Base-by-base conservation (phyloP, 1,139 yeast genomes). In the Yamadazyma pseudoaaseri region DNA sequence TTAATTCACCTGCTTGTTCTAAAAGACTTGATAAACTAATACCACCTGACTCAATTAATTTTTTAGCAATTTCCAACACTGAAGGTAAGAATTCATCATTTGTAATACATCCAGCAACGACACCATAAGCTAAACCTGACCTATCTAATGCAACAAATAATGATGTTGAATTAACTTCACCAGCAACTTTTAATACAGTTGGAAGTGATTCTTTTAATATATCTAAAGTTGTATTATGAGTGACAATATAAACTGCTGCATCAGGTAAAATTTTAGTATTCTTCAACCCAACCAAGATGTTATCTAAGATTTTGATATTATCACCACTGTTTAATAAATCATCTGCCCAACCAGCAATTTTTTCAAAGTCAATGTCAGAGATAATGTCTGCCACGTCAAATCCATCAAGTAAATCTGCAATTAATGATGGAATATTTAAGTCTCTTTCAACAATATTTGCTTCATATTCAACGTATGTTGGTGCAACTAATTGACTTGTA, bases 81-180 rank as follows among this genome's bases (percentile, higher is more conserved):
- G 60, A 51, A 26, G 66, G 64, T 35, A 60, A 47, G 28, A 58
- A 51, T n/a, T 50, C 45, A 13, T 54, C 51, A 40, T 57, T 56
- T 29, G 54, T 48, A 27, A 62, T 38, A 26, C 52, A 37, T 22
- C 56, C 56, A 9, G 63, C 55, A 39, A 62, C 45, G 28, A 60
- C 40, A 3, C 54, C 47, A 37, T 62, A 62, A n/a, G 56, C 62
- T 41, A 62, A 56, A 4, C 60, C 60, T 13, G 67, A 60, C 37
- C 55, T 44, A 39, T 61, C 65, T 36, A 62, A 58, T 6, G 65
- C 66, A 29, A 49, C 55, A 41, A 58, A 60, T 20, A 62, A 45
- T n/a, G 52, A 42, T 16, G 66, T 61, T 26, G 58, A 40, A 42
- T 62, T 58, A 35, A 53, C 34, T 9, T 45, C 36, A 4, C 48